A percentile compares a stretch with the other conserved stretches of the same genome.
Conservation (phyloP, 306 rosid genomes). For the Cicer cuneatum region DNA sequence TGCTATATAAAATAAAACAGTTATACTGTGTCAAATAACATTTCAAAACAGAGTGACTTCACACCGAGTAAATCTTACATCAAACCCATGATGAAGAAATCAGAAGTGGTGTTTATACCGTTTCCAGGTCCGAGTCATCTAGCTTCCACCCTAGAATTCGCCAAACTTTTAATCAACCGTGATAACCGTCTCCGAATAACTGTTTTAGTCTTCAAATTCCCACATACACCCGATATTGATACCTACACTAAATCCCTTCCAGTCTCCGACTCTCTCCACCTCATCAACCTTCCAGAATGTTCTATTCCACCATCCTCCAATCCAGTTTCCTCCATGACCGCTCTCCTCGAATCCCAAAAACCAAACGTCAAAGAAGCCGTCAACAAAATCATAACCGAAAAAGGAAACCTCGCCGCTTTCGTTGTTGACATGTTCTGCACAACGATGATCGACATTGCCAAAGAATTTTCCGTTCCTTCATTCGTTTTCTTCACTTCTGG, state of each 20-base stretch:
- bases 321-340: background rate
- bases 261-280: background rate
- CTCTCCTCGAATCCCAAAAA: constrained; percentile 38
- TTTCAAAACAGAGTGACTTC: too few species aligned
- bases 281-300: constrained; percentile 5
- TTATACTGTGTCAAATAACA: too few species aligned
- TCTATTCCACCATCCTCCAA: background rate
- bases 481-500: constrained; percentile 55
- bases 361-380: constrained; percentile 37
- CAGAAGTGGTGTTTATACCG: constrained; percentile 16
- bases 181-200: background rate
- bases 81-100: background rate
- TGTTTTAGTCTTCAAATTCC: background rate
- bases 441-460: constrained; percentile 56
- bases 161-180: background rate
- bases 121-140: background rate
- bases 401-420: constrained; percentile 49
- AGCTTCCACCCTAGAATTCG: background rate
- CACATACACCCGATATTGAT: background rate
- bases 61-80: too few species aligned
- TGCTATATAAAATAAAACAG: too few species aligned
- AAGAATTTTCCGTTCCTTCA: constrained; percentile 52
- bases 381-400: background rate
- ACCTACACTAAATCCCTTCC: background rate
- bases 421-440: constrained; percentile 67